phyloP scores from a whole-genome alignment of 352 stramenopile species.

The Phytophthora pini region DNA sequence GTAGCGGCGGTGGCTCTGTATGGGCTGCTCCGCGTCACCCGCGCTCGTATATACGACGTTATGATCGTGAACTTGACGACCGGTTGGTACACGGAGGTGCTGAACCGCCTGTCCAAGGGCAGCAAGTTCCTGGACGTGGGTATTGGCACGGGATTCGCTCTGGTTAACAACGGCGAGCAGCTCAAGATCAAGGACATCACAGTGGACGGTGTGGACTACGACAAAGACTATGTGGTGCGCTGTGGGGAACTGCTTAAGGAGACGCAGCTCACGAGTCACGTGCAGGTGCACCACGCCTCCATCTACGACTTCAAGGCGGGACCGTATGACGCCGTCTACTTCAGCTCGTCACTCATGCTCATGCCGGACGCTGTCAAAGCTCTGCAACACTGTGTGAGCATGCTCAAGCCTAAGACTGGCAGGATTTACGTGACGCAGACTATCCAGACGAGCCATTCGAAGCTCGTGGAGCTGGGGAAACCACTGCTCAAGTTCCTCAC shows the following conservation, averaged over 20 bases:
- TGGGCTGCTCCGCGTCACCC: conserved; percentile 55
- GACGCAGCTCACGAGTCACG: conserved; percentile 44
- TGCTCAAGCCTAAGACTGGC: conserved; percentile 71
- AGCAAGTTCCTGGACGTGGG: conserved; percentile 89
- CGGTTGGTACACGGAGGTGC: conserved; percentile 89
- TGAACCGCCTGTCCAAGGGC: conserved; percentile 57
- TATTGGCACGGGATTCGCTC: conserved; percentile 85
- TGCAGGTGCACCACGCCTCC: conserved; percentile 78
- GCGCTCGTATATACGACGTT: conserved; percentile 87
- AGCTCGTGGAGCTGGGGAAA: conserved; percentile 81
- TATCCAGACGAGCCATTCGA: conserved; percentile 84
- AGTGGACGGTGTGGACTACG: conserved; percentile 92
- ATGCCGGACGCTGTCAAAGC: conserved; percentile 90
- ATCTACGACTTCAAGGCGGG: conserved; percentile 80
- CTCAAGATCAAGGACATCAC: conserved; percentile 72
- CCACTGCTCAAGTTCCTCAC: conserved; percentile 93
- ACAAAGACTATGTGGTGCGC: conserved; percentile 83
- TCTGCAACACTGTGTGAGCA: conserved; percentile 64
- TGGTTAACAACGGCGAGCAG: conserved; percentile 69
- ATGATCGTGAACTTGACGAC: conserved; percentile 90
- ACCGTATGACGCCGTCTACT: conserved; percentile 92
- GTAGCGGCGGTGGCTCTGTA: conserved; percentile 47
- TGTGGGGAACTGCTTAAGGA: conserved; percentile 60
- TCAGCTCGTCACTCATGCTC: conserved; percentile 92
- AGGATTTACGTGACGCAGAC: conserved; percentile 92